phyloP scores from a whole-genome alignment of 148 eudicot species.

The Simmondsia chinensis region DNA sequence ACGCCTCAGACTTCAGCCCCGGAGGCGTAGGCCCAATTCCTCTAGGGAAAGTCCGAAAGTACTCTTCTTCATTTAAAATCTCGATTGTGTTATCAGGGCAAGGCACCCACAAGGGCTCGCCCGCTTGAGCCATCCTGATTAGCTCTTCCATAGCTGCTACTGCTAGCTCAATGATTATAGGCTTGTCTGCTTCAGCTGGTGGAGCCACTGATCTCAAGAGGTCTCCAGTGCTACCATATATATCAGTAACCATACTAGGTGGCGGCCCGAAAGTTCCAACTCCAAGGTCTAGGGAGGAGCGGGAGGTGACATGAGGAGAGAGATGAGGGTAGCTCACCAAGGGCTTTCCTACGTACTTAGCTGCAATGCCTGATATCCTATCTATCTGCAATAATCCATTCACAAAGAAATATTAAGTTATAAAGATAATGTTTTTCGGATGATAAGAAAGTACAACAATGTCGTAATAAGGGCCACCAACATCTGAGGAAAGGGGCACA shows the following conservation, averaged over 20 bases:
- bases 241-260: conserved; percentile 49
- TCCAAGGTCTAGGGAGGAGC: conserved; percentile 66
- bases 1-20: conserved; percentile 75
- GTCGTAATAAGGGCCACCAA: too few relatives aligned
- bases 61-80: conserved; percentile 62
- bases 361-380: conserved; percentile 92
- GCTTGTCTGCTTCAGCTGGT: conserved; percentile 72
- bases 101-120: conserved; percentile 77
- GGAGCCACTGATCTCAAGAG: conserved; percentile 56
- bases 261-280: conserved; percentile 47
- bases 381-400: conserved; percentile 44
- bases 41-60: conserved; percentile 53
- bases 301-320: conserved; percentile 32
- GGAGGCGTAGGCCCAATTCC: conserved; percentile 70
- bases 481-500: too few relatives aligned
- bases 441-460: too few relatives aligned
- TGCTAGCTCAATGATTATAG: conserved; percentile 74
- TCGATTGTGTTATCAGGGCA: conserved; percentile 33
- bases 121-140: conserved; percentile 60
- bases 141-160: conserved; percentile 96
- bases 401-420: not conserved
- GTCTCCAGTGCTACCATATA: conserved; percentile 64
- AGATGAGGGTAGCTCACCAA: conserved; percentile 46
- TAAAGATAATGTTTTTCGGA: too few relatives aligned
- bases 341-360: conserved; percentile 91